Conservation (phyloP, 176 grass and related monocot species). For the Ananas comosus region DNA sequence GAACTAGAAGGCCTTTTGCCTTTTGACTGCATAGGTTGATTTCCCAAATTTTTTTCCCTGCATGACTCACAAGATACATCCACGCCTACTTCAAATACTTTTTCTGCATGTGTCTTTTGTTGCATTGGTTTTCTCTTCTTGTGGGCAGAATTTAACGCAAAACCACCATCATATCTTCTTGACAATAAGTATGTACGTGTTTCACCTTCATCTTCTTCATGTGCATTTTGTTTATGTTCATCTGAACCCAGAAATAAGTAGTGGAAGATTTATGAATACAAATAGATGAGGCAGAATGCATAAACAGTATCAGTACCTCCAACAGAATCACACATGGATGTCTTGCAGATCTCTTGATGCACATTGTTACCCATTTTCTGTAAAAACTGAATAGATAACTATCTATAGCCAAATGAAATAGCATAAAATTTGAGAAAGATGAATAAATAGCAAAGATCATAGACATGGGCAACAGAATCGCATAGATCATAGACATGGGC, state of each 20-base stretch:
- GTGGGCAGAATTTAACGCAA: constrained; percentile 41
- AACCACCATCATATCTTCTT: constrained; percentile 45
- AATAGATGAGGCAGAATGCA: background rate
- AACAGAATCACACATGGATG: constrained; percentile 51
- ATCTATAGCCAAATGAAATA: constrained; percentile 16
- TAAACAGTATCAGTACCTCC: constrained; percentile 40
- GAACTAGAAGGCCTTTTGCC: constrained; percentile 51
- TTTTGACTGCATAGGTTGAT: constrained; percentile 37
- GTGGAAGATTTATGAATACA: background rate
- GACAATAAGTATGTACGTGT: constrained; percentile 30
- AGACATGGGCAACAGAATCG: background rate
- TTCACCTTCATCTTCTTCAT: constrained; percentile 81
- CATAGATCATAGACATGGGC: too few species aligned
- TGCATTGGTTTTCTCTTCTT: constrained; percentile 62
- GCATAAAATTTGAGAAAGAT: constrained; percentile 1
- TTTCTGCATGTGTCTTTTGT: constrained; percentile 45
- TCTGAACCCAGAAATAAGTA: constrained; percentile 28
- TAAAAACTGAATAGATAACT: constrained; percentile 24
- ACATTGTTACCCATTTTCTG: constrained; percentile 52
- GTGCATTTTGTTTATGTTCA: constrained; percentile 47
- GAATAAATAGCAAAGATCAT: too few species aligned
- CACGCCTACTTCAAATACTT: constrained; percentile 34
- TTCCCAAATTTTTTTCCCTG: too few species aligned
- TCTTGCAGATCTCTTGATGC: constrained; percentile 68
- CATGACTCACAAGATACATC: constrained; percentile 45